Evolutionary conservation across 2,329 filamentous ascomycete genomes (phyloP).

Genomic region (Fusarium staphyleae): DNA sequence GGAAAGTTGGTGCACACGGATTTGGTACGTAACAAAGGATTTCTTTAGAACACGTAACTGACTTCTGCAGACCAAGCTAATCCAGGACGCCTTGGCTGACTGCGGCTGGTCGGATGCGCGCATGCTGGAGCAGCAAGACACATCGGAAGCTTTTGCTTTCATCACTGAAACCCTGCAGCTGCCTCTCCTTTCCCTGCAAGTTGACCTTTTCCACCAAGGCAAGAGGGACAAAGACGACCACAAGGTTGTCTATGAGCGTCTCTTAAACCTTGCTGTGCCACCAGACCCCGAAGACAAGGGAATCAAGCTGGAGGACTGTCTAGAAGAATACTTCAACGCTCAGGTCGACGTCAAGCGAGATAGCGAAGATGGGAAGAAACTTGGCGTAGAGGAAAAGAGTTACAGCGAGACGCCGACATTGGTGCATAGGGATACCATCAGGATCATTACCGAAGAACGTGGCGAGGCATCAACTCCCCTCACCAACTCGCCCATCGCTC

Average conservation of each 20-base stretch:
- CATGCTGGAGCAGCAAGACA: slow-evolving; percentile 85
- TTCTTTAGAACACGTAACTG: slow-evolving; percentile 28
- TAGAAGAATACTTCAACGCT: slow-evolving; percentile 96
- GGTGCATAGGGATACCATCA: slow-evolving; percentile 45
- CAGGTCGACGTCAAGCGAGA: slow-evolving; percentile 87
- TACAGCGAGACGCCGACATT: slow-evolving; percentile 37
- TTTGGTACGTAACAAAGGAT: slow-evolving; percentile 63
- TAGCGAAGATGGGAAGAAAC: slow-evolving; percentile 61
- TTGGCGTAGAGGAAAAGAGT: slow-evolving; percentile 40
- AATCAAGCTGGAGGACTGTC: slow-evolving; percentile 85
- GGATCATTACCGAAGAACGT: slow-evolving; percentile 46
- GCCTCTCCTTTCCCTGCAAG: slow-evolving; percentile 87
- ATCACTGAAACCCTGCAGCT: slow-evolving; percentile 90
- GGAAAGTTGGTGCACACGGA: slow-evolving; percentile 87
- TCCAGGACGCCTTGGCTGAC: slow-evolving; percentile 81
- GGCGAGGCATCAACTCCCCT: slow-evolving; percentile 45
- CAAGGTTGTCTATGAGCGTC: slow-evolving; percentile 89
- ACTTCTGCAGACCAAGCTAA: slow-evolving; percentile 70
- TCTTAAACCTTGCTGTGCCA: slow-evolving; percentile 91
- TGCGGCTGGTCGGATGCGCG: slow-evolving; percentile 90
- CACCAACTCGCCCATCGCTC: slow-evolving; percentile 45
- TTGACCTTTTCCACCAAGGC: slow-evolving; percentile 93
- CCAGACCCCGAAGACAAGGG: slow-evolving; percentile 72
- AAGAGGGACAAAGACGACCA: slow-evolving; percentile 88
- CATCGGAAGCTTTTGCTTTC: slow-evolving; percentile 94